A percentile compares a stretch with the other conserved stretches of the same genome.
Conservation (phyloP, 768 basidiomycete genomes). For the Lepiota subincarnata region DNA sequence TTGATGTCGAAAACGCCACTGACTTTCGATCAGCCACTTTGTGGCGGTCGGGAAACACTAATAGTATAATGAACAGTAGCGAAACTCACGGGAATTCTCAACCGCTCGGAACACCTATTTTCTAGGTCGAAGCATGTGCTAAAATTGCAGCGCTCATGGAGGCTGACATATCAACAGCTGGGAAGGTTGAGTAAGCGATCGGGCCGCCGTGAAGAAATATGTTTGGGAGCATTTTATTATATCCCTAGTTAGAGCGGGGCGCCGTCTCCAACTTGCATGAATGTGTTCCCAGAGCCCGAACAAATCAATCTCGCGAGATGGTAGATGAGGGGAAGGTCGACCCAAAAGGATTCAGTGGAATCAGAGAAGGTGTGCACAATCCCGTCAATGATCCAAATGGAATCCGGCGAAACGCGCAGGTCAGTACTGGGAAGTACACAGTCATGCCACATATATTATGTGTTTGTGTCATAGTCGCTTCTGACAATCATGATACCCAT, state of each 20-base stretch:
- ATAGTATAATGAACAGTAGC: no score
- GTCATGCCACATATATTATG: background rate
- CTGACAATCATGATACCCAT: background rate
- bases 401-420: slow-evolving; percentile 4
- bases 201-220: background rate
- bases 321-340: background rate
- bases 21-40: no score
- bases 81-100: no score
- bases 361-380: background rate
- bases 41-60: no score
- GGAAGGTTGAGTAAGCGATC: background rate
- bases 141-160: no score
- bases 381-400: background rate
- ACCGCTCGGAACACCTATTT: no score
- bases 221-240: background rate
- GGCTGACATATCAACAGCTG: no score
- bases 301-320: background rate
- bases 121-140: no score
- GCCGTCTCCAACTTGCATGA: background rate
- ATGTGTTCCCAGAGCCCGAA: background rate
- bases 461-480: background rate
- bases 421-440: background rate
- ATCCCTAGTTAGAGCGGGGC: background rate
- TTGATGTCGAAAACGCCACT: background rate
- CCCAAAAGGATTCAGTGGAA: background rate